Evolutionary conservation across 208 protist species (phyloP).

Genomic region (Porcisia hertigi): DNA sequence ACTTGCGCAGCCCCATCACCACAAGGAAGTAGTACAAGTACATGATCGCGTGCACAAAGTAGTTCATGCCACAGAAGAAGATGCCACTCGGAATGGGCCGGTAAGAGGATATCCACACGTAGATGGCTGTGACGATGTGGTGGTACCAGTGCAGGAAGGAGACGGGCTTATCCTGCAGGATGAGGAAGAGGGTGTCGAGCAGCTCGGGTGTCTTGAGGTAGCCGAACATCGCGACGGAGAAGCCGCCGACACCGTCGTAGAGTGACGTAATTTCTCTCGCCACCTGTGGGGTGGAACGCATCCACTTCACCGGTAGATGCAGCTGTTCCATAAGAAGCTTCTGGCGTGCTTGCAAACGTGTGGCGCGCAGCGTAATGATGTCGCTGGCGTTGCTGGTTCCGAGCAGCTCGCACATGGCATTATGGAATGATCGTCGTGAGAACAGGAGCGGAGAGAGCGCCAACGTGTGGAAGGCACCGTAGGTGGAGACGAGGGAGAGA

Average conservation of each 20-base stretch:
- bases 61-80: conserved; percentile 32
- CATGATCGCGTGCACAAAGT: conserved; percentile 91
- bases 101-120: conserved; percentile 83
- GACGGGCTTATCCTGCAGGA: conserved; percentile 57
- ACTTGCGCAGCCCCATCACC: conserved; percentile 46
- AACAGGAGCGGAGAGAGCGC: conserved; percentile 27
- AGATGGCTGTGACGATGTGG: conserved; percentile 75
- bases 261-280: conserved; percentile 9
- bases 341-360: conserved; percentile 10
- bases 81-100: conserved; percentile 39
- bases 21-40: conserved; percentile 93
- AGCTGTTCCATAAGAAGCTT: conserved; percentile 48
- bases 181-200: conserved; percentile 72
- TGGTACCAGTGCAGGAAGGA: conserved; percentile 26
- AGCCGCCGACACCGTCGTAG: conserved; percentile 25
- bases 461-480: conserved; percentile 52
- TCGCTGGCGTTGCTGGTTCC: conserved; percentile 13
- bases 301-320: conserved; percentile 23
- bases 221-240: conserved; percentile 61
- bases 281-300: conserved; percentile 1
- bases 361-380: conserved; percentile 14
- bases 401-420: conserved; percentile 17
- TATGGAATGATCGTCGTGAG: conserved; percentile 10
- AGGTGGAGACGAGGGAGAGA: conserved; percentile 71
- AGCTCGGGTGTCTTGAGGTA: conserved; percentile 81